phyloP scores from a whole-genome alignment of 805 yeast genomes.

The Nakazawaea ernobii region DNA sequence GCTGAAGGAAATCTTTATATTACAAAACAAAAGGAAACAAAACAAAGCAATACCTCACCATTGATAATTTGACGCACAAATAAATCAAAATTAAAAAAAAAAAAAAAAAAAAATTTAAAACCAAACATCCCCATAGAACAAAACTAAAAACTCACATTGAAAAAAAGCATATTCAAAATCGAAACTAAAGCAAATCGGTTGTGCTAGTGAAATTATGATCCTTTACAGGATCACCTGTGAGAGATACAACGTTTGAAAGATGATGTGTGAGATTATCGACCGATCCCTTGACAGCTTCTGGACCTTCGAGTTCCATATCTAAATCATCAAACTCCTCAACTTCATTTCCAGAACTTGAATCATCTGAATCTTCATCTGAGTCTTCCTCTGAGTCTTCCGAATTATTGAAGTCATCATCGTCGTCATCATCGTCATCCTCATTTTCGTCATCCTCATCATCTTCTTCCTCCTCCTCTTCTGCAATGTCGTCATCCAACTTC shows the following conservation, averaged over 20 bases:
- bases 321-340: constrained; percentile 14
- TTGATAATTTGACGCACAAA: too few species aligned
- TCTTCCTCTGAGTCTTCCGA: constrained; percentile 32
- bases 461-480: constrained; percentile 45
- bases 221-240: constrained; percentile 5
- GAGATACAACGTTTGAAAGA: neutral
- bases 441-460: constrained; percentile 40
- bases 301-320: constrained; percentile 5
- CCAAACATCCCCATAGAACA: neutral
- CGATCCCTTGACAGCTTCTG: neutral
- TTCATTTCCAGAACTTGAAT: constrained; percentile 14
- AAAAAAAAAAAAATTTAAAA: constrained; percentile 18
- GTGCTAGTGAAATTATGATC: constrained; percentile 9
- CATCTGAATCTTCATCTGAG: constrained; percentile 13
- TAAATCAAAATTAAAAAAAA: neutral
- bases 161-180: constrained; percentile 11
- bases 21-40: neutral
- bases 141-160: constrained; percentile 16
- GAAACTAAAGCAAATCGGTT: constrained; percentile 13
- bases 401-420: constrained; percentile 33
- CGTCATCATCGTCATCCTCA: constrained; percentile 33
- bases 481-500: constrained; percentile 34
- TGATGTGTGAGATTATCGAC: constrained; percentile 1
- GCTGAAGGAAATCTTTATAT: too few species aligned
- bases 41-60: neutral